Base-by-base conservation (phyloP, 1,284 basidiomycete genomes). In the Sanguinoderma infundibulare region DNA sequence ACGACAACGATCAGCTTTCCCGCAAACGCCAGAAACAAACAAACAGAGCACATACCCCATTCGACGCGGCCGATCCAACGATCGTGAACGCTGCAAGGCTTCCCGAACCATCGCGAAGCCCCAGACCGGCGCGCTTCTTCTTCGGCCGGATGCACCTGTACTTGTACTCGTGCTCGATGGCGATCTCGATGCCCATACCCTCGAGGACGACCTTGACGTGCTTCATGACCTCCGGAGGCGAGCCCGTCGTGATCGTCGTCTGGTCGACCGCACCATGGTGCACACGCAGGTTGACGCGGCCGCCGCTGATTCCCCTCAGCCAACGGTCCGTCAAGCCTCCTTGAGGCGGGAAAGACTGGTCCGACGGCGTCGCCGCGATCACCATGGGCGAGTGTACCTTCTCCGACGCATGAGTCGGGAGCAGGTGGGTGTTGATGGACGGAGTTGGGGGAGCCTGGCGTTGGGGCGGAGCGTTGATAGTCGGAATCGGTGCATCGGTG, bases 231-330 rank as follows among this genome's bases (percentile, higher is more conserved):
- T 95, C 91, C 6, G 87, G 84, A 14, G 97, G 96, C 15, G 89
- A 81, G 20, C 88, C 85, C 7, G 91, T 94, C 9, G 96, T 98
- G 65, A 98, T 87, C 40, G 91, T 97, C 24, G 90, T 90, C 72
- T 94, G 92, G 75, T 98, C 97, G 30, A 99, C 92, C 1, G 96
- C 90, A 67, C 97, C 96, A 66, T 94, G 91, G 72, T 98, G 97
- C 44, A 93, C 85, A 15, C 94, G 87, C 55, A 98, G 79, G 58
- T 86, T 86, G 38, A 82, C 81, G 64, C 87, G 88, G 61, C 69
- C 57, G 20, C 73, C 70, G 1, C 74, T 59, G 52, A 63, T 62
- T 36, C 62, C 61, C 51, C 69, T 80, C 52, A 83, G 66, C 30
- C 68, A 38, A 22, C 67, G 79, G 38, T 78, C 76, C 8, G 82